These are phyloP conservation scores for Erucastrum elatum DNA, from an alignment of 345 rosid species.

Conservation along the genomic window DNA sequence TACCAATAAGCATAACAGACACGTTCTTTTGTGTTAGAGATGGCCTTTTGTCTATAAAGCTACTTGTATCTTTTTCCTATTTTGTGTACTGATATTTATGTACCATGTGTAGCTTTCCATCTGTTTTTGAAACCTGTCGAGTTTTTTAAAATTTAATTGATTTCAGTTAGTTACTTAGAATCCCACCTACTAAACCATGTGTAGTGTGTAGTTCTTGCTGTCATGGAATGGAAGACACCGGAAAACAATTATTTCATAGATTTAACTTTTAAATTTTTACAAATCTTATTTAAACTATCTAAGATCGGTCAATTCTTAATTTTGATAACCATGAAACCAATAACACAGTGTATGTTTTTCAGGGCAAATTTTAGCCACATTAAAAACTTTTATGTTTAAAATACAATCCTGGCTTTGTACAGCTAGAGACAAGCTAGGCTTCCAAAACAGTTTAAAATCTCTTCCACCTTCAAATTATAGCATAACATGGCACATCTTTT, in stretches of 20 bases:
- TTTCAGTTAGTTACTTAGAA: background rate
- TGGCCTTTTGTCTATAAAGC: slow-evolving; percentile 53
- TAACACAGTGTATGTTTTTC: no score
- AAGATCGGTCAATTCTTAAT: no score
- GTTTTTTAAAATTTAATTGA: background rate
- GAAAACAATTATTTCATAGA: background rate
- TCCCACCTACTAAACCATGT: background rate
- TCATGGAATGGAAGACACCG: background rate
- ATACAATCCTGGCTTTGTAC: background rate
- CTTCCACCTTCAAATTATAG: background rate
- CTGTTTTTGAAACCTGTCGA: background rate
- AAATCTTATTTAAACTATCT: no score
- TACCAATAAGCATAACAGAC: background rate
- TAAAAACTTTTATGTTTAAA: background rate
- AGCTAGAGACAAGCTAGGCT: background rate
- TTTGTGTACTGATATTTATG: background rate
- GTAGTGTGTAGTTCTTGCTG: background rate
- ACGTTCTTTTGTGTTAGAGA: slow-evolving; percentile 1
- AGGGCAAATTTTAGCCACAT: no score
- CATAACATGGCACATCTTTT: no score
- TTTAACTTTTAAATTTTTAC: no score
- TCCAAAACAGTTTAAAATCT: background rate
- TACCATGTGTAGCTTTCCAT: background rate
- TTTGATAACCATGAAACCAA: no score
- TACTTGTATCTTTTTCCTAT: slow-evolving; percentile 13